A percentile compares a stretch with the other conserved stretches of the same genome.
Evolutionary conservation across 2,329 filamentous ascomycete genomes (phyloP).

Genomic region (Colletotrichum liaoningense): DNA sequence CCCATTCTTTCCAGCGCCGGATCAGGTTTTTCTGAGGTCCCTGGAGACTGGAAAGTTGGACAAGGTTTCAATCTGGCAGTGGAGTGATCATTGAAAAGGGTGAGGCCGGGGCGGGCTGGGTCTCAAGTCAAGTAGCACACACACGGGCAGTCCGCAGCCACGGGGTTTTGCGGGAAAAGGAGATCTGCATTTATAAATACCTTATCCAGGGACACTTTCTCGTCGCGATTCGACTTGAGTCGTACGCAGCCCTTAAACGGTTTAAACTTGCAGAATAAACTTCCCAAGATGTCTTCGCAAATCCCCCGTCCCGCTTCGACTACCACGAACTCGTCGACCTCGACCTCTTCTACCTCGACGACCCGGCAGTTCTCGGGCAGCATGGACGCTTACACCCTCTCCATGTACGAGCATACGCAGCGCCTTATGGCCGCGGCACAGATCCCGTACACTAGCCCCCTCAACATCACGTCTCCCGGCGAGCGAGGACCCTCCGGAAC

Average conservation of each 20-base stretch:
- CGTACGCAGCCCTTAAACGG: background rate
- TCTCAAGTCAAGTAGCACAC: too few relatives aligned
- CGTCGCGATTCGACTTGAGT: background rate
- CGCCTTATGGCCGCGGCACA: slow-evolving; percentile 1
- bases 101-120: too few relatives aligned
- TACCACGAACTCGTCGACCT: background rate
- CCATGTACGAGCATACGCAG: slow-evolving; percentile 10
- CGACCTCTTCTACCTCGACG: background rate
- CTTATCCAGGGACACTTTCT: background rate
- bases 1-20: background rate
- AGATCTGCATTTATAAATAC: slow-evolving; percentile 17
- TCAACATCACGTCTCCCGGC: background rate
- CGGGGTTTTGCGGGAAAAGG: background rate
- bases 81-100: background rate
- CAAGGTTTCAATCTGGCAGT: slow-evolving; percentile 9
- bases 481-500: background rate
- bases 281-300: background rate
- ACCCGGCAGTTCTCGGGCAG: background rate
- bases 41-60: slow-evolving; percentile 7
- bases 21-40: slow-evolving; percentile 13
- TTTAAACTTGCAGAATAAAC: background rate
- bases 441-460: slow-evolving; percentile 1
- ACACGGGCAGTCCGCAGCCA: background rate
- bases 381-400: slow-evolving; percentile 5
- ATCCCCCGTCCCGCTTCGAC: background rate